These are phyloP conservation scores for Phialophora tarda DNA, from an alignment of 2,329 filamentous ascomycete genomes.

Conservation along the genomic window DNA sequence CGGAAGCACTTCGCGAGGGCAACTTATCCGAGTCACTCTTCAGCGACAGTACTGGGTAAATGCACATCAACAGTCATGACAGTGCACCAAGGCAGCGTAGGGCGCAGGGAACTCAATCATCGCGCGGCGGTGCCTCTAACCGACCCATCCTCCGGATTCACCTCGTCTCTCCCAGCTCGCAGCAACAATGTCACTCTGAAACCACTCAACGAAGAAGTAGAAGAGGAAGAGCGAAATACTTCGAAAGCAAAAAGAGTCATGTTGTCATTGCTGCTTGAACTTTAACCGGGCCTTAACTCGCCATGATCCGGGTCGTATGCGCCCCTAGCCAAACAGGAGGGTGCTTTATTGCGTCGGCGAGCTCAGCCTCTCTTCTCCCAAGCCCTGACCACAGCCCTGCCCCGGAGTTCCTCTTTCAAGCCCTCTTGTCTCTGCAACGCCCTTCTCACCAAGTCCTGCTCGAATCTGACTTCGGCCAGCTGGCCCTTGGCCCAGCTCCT, in stretches of 20 bases:
- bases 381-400: conserved; percentile 34
- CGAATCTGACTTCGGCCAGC: conserved; percentile 40
- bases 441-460: conserved; percentile 37
- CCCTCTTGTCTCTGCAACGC: conserved; percentile 27
- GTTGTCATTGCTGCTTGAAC: background rate
- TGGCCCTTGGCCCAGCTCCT: conserved; percentile 56
- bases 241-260: background rate
- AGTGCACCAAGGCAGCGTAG: too few species aligned
- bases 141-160: background rate
- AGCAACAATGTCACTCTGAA: background rate
- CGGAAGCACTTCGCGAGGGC: too few species aligned
- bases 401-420: conserved; percentile 33
- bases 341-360: background rate
- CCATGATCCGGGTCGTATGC: background rate
- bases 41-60: too few species aligned
- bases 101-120: too few species aligned
- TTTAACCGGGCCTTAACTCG: background rate
- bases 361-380: conserved; percentile 34
- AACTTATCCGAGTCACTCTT: too few species aligned
- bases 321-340: background rate
- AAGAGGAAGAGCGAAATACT: background rate
- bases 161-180: background rate
- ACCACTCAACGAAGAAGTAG: background rate
- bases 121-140: too few species aligned
- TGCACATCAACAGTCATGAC: too few species aligned